Percentiles rank a stretch among this genome's conserved stretches.
phyloP scores from a whole-genome alignment of 371 early-diverging fungal species.

The Nematocida ironsii region DNA sequence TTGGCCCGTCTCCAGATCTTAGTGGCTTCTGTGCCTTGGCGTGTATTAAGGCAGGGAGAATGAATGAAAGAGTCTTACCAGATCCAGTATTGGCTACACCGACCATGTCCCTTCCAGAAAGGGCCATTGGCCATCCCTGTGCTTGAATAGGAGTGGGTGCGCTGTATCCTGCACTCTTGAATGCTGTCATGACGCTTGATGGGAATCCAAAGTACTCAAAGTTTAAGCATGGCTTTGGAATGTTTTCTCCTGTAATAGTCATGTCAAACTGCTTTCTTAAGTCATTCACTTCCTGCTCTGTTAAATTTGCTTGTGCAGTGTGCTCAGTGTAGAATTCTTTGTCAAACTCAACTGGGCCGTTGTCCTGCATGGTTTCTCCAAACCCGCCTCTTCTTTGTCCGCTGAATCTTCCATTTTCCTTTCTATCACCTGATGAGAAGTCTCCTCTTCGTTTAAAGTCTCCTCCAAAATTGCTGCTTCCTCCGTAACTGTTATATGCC shows the following conservation, averaged over 20 bases:
- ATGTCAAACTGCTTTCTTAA: conserved; percentile 72
- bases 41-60: conserved; percentile 91
- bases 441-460: conserved; percentile 38
- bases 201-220: conserved; percentile 76
- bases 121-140: conserved; percentile 98
- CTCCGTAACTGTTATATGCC: conserved; percentile 50
- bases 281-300: conserved; percentile 70
- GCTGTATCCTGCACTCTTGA: conserved; percentile 78
- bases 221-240: conserved; percentile 75
- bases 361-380: conserved; percentile 57
- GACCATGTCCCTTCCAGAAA: conserved; percentile 91
- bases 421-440: conserved; percentile 54
- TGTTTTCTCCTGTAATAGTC: conserved; percentile 71
- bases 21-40: conserved; percentile 89
- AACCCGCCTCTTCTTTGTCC: conserved; percentile 20
- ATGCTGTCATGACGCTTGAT: conserved; percentile 78
- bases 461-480: conserved; percentile 36
- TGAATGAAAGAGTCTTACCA: conserved; percentile 93
- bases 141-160: conserved; percentile 93
- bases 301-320: conserved; percentile 67
- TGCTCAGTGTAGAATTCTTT: conserved; percentile 72
- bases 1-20: conserved; percentile 89
- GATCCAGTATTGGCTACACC: conserved; percentile 97
- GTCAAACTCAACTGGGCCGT: conserved; percentile 74
- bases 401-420: conserved; percentile 46